Base-by-base conservation (phyloP, 257 asterid genomes). In the Gentiana macrophylla region DNA sequence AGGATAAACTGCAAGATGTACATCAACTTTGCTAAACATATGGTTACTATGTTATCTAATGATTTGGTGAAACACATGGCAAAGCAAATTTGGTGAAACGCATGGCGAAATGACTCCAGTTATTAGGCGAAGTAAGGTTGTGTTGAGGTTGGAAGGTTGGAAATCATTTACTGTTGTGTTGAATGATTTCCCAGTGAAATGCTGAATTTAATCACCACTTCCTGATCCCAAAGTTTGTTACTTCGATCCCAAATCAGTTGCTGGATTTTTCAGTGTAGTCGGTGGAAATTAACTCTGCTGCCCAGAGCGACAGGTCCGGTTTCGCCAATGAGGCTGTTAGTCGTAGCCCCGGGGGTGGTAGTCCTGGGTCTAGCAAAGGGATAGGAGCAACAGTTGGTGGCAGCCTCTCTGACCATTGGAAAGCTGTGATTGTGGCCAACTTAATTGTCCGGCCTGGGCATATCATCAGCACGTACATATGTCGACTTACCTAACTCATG, bases 351-450 rank as follows among this genome's bases (percentile, higher is more conserved):
- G 24, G 24, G 24, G 24, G 24, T 41, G 78, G 79, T 8, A 63
- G 59, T 64, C 84, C 76, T 38, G 38, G 60, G 35, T 61, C 32
- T 36, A 64, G 61, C 15, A 71, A 46, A 32, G 63, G 68, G 41
- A 56, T 15, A 9, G 70, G 56, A 50, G 61, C 69, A 8, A 59
- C 49, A 38, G 84, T 47, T n/a, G 64, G 56, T 32, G 60, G 56
- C n/a, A 71, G 84, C 49, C 77, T 10, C 46, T 41, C 89, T 4
- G 94, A 89, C 61, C 94, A 89, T 72, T 89, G 97, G 97, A 74
- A 62, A 63, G 80, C 73, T 74, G 88, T 86, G 65, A 64, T 77
- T 34, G 87, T 84, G 49, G 83, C 86, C 60, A 89, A 93, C 76
- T 24, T 24, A 24, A 24, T 79, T 89, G 8, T 72, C 84, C 51